These are phyloP conservation scores for Aphanomyces euteiches DNA, from an alignment of 352 stramenopile species.

Conservation along the genomic window DNA sequence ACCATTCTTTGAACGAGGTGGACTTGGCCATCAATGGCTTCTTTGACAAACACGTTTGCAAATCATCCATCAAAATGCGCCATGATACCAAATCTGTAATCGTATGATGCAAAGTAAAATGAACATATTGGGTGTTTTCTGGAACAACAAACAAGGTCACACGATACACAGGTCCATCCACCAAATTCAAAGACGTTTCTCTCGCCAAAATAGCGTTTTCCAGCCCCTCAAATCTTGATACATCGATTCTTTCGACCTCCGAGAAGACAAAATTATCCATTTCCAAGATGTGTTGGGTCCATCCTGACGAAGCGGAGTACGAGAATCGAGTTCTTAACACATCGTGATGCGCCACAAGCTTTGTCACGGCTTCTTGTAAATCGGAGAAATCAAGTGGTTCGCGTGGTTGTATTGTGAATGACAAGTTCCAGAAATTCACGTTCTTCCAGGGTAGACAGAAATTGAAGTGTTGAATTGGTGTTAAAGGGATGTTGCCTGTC, in stretches of 20 bases:
- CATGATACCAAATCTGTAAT: slow-evolving; percentile 8
- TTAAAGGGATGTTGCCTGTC: background rate
- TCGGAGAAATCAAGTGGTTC: background rate
- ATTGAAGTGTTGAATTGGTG: slow-evolving; percentile 5
- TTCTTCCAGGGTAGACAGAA: background rate
- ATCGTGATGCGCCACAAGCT: background rate
- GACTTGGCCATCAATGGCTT: background rate
- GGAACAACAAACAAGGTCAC: background rate
- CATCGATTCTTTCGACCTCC: background rate
- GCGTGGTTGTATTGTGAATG: background rate
- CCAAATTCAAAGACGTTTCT: background rate
- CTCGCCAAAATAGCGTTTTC: background rate
- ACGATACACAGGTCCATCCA: background rate
- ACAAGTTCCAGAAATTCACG: slow-evolving; percentile 12
- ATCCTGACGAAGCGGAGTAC: background rate
- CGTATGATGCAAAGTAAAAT: slow-evolving; percentile 12
- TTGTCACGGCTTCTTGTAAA: background rate
- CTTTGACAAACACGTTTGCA: background rate
- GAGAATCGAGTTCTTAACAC: background rate
- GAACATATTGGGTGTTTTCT: background rate
- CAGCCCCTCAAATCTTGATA: background rate
- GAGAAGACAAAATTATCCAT: background rate
- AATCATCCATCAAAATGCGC: slow-evolving; percentile 5
- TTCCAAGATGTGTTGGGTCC: background rate
- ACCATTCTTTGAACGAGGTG: slow-evolving; percentile 2